Conservation (phyloP, 2,329 filamentous ascomycete genomes). For the Apiospora aurea region DNA sequence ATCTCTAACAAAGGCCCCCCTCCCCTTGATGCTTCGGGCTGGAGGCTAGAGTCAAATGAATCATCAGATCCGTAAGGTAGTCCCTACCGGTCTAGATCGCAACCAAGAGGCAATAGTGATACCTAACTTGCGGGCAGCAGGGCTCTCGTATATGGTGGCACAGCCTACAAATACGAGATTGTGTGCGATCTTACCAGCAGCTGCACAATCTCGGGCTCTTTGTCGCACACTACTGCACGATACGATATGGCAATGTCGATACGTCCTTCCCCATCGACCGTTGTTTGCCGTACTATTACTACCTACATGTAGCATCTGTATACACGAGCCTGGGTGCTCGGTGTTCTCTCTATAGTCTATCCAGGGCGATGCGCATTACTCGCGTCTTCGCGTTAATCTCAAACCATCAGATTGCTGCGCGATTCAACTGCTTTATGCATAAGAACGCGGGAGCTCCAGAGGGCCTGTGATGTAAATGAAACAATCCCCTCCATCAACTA, state of each 20-base stretch:
- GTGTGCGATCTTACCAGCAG: slow-evolving; percentile 5
- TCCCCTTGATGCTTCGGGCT: neutral
- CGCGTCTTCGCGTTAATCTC: neutral
- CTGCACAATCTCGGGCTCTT: neutral
- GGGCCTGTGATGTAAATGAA: slow-evolving; percentile 18
- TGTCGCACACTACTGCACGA: neutral
- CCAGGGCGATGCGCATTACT: slow-evolving; percentile 8
- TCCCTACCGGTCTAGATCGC: neutral
- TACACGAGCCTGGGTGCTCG: neutral
- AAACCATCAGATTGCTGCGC: neutral
- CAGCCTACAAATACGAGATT: slow-evolving; percentile 16
- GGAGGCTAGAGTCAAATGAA: neutral
- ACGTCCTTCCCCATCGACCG: neutral
- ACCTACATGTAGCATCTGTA: neutral
- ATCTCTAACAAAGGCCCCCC: neutral
- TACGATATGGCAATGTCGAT: neutral
- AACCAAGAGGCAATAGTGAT: neutral
- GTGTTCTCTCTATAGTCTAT: neutral
- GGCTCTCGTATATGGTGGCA: slow-evolving; percentile 1
- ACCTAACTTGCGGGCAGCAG: neutral
- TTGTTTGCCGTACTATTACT: too few relatives aligned
- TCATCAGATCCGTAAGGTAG: neutral
- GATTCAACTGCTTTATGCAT: slow-evolving; percentile 13
- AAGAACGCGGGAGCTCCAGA: neutral
- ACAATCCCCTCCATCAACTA: neutral